Conservation (phyloP, 805 yeast genomes). For the Suhomyces kilbournensis region DNA sequence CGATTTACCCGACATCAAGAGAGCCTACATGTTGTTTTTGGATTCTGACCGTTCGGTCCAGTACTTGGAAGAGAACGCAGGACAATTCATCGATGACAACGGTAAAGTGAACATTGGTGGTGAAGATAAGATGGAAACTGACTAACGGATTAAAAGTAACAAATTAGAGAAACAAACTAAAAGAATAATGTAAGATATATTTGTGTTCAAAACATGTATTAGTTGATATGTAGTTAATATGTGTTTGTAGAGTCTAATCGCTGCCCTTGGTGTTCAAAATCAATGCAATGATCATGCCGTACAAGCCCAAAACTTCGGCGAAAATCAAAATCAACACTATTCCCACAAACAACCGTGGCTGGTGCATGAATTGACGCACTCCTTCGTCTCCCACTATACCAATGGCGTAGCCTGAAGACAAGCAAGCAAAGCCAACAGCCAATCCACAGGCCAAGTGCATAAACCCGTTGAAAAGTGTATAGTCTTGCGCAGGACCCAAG, state of each 20-base stretch:
- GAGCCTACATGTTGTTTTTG: slow-evolving; percentile 80
- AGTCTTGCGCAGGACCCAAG: slow-evolving; percentile 70
- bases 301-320: slow-evolving; percentile 85
- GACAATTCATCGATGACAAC: slow-evolving; percentile 71
- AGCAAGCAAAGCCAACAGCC: slow-evolving; percentile 93
- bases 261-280: slow-evolving; percentile 88
- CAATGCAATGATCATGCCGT: slow-evolving; percentile 94
- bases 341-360: slow-evolving; percentile 85
- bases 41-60: slow-evolving; percentile 89
- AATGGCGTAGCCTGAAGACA: slow-evolving; percentile 95
- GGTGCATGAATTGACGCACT: slow-evolving; percentile 83
- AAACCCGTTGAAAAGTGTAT: slow-evolving; percentile 91
- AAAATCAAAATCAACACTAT: slow-evolving; percentile 85
- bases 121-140: slow-evolving; percentile 38
- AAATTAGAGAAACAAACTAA: background rate
- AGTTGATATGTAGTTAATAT: background rate
- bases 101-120: slow-evolving; percentile 65
- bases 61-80: slow-evolving; percentile 66
- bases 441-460: slow-evolving; percentile 97
- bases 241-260: slow-evolving; percentile 25
- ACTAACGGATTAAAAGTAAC: slow-evolving; percentile 2
- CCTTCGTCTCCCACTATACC: slow-evolving; percentile 95
- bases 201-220: background rate
- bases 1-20: slow-evolving; percentile 79
- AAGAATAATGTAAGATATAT: background rate